A percentile compares a stretch with the other conserved stretches of the same genome.
Evolutionary conservation across 805 yeast genomes (phyloP).

Genomic region (Yamadazyma paraphyllophila): DNA sequence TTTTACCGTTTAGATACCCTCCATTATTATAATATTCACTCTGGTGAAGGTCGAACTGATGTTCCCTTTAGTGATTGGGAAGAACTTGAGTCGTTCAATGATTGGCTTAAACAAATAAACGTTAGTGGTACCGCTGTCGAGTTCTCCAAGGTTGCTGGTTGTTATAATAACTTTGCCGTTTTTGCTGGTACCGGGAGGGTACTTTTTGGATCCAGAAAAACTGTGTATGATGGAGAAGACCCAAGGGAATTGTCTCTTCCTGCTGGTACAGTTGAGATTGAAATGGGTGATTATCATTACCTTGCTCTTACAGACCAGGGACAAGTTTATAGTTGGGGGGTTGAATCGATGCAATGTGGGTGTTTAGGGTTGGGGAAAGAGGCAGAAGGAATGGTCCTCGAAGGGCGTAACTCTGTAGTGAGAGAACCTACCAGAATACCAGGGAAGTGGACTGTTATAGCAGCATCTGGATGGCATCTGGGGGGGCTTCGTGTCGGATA

Average conservation of each 20-base stretch:
- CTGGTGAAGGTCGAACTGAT: constrained; percentile 11
- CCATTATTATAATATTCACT: constrained; percentile 16
- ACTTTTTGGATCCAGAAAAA: constrained; percentile 32
- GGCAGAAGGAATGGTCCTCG: constrained; percentile 1
- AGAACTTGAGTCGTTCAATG: constrained; percentile 9
- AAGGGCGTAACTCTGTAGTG: constrained; percentile 16
- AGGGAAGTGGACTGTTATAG: constrained; percentile 55
- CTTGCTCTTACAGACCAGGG: constrained; percentile 64
- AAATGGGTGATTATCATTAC: constrained; percentile 70
- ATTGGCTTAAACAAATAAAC: constrained; percentile 26
- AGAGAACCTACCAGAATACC: constrained; percentile 10
- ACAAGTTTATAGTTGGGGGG: constrained; percentile 62
- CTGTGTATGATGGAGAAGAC: constrained; percentile 22
- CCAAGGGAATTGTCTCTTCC: constrained; percentile 20
- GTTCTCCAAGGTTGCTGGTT: constrained; percentile 54
- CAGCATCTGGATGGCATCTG: constrained; percentile 83
- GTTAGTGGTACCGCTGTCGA: constrained; percentile 21
- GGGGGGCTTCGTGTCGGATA: constrained; percentile 46
- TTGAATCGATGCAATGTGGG: constrained; percentile 61
- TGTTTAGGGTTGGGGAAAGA: constrained; percentile 59
- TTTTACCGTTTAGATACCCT: constrained; percentile 8
- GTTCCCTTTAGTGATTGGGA: constrained; percentile 10
- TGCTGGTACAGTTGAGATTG: constrained; percentile 49
- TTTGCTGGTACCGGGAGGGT: constrained; percentile 51
- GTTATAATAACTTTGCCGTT: constrained; percentile 52